Evolutionary conservation across 495 filamentous ascomycete genomes (phyloP).

Genomic region (Podospora conica): DNA sequence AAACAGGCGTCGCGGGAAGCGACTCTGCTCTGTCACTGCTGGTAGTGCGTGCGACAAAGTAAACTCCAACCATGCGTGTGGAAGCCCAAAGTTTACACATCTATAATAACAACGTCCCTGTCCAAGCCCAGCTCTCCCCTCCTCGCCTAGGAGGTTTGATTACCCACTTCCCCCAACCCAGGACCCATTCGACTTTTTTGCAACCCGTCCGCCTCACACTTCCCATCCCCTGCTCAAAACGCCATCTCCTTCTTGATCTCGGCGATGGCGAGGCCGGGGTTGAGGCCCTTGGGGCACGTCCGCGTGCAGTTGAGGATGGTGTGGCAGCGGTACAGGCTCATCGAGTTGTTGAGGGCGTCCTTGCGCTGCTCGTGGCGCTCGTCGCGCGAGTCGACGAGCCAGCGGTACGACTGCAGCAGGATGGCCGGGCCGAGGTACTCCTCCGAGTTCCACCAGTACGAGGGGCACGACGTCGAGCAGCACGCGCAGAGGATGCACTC

Average conservation of each 20-base stretch:
- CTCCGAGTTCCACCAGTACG: conserved; percentile 99
- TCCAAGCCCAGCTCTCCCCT: neutral
- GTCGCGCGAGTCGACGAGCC: conserved; percentile 89
- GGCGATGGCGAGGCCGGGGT: conserved; percentile 89
- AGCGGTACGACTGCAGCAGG: conserved; percentile 92
- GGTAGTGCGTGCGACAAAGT: conserved; percentile 24
- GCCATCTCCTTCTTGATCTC: conserved; percentile 98
- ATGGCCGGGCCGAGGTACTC: conserved; percentile 97
- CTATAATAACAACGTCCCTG: conserved; percentile 11
- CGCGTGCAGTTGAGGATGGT: conserved; percentile 97
- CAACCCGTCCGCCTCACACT: conserved; percentile 1
- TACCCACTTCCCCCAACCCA: neutral
- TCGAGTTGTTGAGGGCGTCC: conserved; percentile 90
- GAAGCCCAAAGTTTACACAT: conserved; percentile 31
- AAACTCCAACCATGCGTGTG: conserved; percentile 31
- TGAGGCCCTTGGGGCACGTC: conserved; percentile 97
- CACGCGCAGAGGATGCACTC: conserved; percentile 99
- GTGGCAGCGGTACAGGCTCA: conserved; percentile 98
- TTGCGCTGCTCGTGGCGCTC: conserved; percentile 81
- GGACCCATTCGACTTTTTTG: neutral
- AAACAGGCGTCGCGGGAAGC: neutral
- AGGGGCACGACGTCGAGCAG: conserved; percentile 96
- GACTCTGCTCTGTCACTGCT: conserved; percentile 11
- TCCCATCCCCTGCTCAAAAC: conserved; percentile 37
- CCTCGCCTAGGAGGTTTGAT: neutral